Conservation (phyloP, 2,329 filamentous ascomycete genomes). For the Cordyceps javanica region DNA sequence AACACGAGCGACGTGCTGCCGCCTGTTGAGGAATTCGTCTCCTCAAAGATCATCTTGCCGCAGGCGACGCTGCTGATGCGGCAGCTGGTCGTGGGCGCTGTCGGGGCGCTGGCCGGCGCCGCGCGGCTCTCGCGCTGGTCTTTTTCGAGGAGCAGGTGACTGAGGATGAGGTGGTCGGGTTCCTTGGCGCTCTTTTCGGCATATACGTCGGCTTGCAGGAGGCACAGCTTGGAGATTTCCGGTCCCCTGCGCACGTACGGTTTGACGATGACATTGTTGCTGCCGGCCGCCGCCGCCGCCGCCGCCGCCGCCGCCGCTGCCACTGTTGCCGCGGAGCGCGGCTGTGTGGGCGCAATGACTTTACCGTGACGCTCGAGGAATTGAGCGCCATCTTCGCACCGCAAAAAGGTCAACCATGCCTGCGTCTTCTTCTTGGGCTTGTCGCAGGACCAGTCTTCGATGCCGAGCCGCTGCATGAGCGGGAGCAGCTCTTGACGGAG, state of each 20-base stretch:
- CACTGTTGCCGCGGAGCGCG: background rate
- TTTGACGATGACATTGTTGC: background rate
- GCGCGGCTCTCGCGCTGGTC: constrained; percentile 19
- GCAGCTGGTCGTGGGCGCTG: constrained; percentile 13
- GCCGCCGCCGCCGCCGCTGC: background rate
- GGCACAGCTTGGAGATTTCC: constrained; percentile 23
- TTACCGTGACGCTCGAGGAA: constrained; percentile 37
- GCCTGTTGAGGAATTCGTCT: background rate
- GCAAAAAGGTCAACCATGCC: constrained; percentile 39
- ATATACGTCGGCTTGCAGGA: constrained; percentile 25
- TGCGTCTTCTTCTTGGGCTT: constrained; percentile 30
- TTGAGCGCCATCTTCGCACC: constrained; percentile 28
- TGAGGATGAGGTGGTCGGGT: constrained; percentile 20
- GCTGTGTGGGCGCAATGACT: constrained; percentile 13
- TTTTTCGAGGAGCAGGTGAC: constrained; percentile 20
- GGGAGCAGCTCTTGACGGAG: constrained; percentile 35
- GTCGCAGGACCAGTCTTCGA: constrained; percentile 37
- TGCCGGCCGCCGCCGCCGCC: background rate
- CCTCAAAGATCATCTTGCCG: constrained; percentile 41
- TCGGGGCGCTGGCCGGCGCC: background rate
- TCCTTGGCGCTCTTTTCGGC: constrained; percentile 29
- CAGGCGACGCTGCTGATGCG: constrained; percentile 29
- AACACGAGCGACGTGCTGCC: constrained; percentile 32
- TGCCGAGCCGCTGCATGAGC: constrained; percentile 32
- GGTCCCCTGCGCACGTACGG: background rate